Percentiles rank a stretch among this genome's conserved stretches.
phyloP scores from a whole-genome alignment of 345 rosid genomes.

The Cardamine resedifolia region DNA sequence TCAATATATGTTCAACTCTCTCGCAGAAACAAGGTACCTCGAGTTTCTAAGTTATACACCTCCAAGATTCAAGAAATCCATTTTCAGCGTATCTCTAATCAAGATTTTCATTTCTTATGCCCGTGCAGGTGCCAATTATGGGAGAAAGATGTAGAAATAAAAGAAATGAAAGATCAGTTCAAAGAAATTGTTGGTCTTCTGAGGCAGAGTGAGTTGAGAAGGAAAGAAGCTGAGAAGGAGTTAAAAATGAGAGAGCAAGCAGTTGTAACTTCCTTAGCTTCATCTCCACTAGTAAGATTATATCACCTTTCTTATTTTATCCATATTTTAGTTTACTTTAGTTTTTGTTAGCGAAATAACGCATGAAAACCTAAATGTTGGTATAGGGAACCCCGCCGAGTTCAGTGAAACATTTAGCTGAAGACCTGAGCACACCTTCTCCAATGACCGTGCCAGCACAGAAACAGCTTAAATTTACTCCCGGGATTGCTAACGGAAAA shows the following conservation, averaged over 20 bases:
- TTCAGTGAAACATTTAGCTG: slow-evolving; percentile 60
- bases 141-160: slow-evolving; percentile 91
- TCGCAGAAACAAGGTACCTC: slow-evolving; percentile 75
- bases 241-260: slow-evolving; percentile 79
- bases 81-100: background rate
- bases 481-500: slow-evolving; percentile 78
- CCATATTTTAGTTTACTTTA: background rate
- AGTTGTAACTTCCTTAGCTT: slow-evolving; percentile 59
- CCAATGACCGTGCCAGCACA: slow-evolving; percentile 83
- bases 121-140: slow-evolving; percentile 75
- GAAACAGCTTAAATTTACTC: slow-evolving; percentile 88
- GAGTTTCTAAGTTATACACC: background rate
- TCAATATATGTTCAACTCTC: slow-evolving; percentile 89
- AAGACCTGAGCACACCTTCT: slow-evolving; percentile 63
- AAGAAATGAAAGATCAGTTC: slow-evolving; percentile 90
- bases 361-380: background rate
- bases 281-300: slow-evolving; percentile 57
- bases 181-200: slow-evolving; percentile 79
- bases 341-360: background rate
- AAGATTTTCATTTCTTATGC: background rate
- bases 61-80: background rate
- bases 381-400: slow-evolving; percentile 61
- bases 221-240: slow-evolving; percentile 85
- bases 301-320: background rate
- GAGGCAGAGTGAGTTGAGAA: slow-evolving; percentile 72